Percentiles rank a stretch among this genome's conserved stretches.
phyloP scores from a whole-genome alignment of 345 rosid genomes.

The Melaleuca quinquenervia region DNA sequence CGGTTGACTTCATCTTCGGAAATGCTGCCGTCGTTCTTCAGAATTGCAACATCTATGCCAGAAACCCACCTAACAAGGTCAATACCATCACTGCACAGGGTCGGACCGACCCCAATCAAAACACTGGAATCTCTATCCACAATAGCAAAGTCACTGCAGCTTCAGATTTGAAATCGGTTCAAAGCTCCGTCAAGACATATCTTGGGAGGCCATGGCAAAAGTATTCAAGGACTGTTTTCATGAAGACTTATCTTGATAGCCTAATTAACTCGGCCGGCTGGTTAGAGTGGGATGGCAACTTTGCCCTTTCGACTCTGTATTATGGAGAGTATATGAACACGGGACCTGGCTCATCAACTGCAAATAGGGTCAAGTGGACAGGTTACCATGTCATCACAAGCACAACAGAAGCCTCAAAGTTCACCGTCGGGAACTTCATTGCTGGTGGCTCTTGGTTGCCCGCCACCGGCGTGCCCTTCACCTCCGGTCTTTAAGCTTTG shows the following conservation, averaged over 20 bases:
- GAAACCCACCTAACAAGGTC: slow-evolving; percentile 27
- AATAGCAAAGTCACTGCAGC: slow-evolving; percentile 33
- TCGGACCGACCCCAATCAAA: slow-evolving; percentile 46
- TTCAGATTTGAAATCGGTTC: slow-evolving; percentile 20
- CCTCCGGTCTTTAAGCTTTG: slow-evolving; percentile 26
- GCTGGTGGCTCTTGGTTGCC: slow-evolving; percentile 47
- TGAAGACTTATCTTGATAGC: slow-evolving; percentile 28
- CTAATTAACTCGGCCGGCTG: slow-evolving; percentile 37
- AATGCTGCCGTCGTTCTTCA: slow-evolving; percentile 51
- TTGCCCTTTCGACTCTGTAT: slow-evolving; percentile 33
- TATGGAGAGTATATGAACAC: slow-evolving; percentile 42
- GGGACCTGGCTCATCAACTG: slow-evolving; percentile 31
- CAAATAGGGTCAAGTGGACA: slow-evolving; percentile 34
- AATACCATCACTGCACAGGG: slow-evolving; percentile 43
- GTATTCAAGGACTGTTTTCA: slow-evolving; percentile 35
- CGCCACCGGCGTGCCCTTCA: slow-evolving; percentile 28
- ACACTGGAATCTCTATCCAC: slow-evolving; percentile 45
- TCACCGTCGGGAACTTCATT: slow-evolving; percentile 31
- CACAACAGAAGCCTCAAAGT: slow-evolving; percentile 26
- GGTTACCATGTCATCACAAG: slow-evolving; percentile 32
- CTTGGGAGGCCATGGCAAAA: slow-evolving; percentile 42
- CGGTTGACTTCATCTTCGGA: slow-evolving; percentile 51
- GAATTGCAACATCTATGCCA: slow-evolving; percentile 37
- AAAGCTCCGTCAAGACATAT: slow-evolving; percentile 31
- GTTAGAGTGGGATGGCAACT: slow-evolving; percentile 39